Evolutionary conservation across 2,329 filamentous ascomycete genomes (phyloP).

Genomic region (Aspergillus jensenii): DNA sequence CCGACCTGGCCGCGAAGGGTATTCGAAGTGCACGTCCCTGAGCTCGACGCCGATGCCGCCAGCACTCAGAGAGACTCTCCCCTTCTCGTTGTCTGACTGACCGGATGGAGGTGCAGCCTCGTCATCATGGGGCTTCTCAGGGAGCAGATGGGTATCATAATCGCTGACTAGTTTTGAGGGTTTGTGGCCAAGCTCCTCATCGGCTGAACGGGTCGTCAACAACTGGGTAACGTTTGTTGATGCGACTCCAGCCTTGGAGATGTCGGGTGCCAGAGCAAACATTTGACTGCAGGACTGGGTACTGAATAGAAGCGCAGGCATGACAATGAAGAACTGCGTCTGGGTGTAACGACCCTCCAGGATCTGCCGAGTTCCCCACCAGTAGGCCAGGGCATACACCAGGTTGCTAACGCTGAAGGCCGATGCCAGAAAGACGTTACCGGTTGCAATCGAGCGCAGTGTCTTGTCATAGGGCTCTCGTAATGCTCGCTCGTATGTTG

Average conservation of each 20-base stretch:
- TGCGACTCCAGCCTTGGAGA: constrained; percentile 38
- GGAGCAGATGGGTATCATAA: too few relatives aligned
- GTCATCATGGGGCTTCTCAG: too few relatives aligned
- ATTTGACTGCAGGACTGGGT: constrained; percentile 73
- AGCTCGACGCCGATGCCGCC: background rate
- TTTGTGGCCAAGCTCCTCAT: too few relatives aligned
- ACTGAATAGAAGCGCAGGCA: constrained; percentile 68
- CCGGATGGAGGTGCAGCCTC: too few relatives aligned
- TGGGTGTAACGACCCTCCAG: constrained; percentile 63
- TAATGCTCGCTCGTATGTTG: too few relatives aligned
- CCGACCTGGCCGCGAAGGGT: constrained; percentile 63
- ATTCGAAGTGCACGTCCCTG: constrained; percentile 58
- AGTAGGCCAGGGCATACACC: constrained; percentile 74
- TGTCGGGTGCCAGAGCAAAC: constrained; percentile 71
- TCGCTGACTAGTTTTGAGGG: constrained; percentile 9
- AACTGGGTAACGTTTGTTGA: too few relatives aligned
- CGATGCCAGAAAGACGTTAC: constrained; percentile 45
- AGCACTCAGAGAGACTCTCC: too few relatives aligned
- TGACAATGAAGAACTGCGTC: constrained; percentile 70
- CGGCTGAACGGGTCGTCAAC: too few relatives aligned
- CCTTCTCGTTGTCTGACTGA: too few relatives aligned
- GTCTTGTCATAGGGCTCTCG: too few relatives aligned
- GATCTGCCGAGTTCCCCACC: constrained; percentile 73
- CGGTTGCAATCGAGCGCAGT: too few relatives aligned
- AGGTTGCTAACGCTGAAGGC: constrained; percentile 56